phyloP scores from a whole-genome alignment of 2,329 filamentous ascomycete species.

The Fusarium sterilihyphosum region DNA sequence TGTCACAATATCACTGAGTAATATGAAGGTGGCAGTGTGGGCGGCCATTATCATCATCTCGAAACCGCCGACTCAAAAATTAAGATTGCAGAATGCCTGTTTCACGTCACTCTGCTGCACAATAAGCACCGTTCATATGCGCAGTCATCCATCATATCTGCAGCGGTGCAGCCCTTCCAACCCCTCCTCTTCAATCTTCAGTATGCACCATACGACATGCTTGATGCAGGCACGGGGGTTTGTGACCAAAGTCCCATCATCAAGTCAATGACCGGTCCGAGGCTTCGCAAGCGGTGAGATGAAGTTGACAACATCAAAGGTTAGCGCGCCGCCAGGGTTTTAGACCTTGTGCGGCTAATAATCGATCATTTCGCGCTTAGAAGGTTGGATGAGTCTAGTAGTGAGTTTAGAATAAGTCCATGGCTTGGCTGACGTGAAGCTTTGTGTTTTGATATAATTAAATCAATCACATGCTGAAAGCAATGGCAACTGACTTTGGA shows the following conservation, averaged over 20 bases:
- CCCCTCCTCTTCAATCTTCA: neutral
- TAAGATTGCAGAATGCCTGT: neutral
- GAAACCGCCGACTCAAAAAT: neutral
- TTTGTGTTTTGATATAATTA: neutral
- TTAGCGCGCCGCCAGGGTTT: conserved; percentile 30
- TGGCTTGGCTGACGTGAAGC: conserved; percentile 4
- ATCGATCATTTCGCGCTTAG: conserved; percentile 23
- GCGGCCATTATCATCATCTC: neutral
- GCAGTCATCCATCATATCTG: neutral
- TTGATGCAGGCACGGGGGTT: conserved; percentile 23
- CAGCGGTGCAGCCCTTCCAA: conserved; percentile 3
- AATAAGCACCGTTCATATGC: conserved; percentile 12
- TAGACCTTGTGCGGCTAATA: conserved; percentile 36
- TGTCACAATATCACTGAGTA: neutral
- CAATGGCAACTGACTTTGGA: neutral
- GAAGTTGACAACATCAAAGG: conserved; percentile 29
- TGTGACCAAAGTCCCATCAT: conserved; percentile 23
- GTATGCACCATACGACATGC: conserved; percentile 9
- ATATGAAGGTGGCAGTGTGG: neutral
- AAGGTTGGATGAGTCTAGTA: conserved; percentile 17
- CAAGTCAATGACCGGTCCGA: conserved; percentile 18
- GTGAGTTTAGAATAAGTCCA: conserved; percentile 5
- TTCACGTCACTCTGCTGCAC: conserved; percentile 8
- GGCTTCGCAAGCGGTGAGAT: conserved; percentile 36
- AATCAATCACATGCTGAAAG: neutral